These are phyloP conservation scores for Colletotrichum sp. DNA, from an alignment of 2,329 filamentous ascomycete genomes.

Conservation along the genomic window DNA sequence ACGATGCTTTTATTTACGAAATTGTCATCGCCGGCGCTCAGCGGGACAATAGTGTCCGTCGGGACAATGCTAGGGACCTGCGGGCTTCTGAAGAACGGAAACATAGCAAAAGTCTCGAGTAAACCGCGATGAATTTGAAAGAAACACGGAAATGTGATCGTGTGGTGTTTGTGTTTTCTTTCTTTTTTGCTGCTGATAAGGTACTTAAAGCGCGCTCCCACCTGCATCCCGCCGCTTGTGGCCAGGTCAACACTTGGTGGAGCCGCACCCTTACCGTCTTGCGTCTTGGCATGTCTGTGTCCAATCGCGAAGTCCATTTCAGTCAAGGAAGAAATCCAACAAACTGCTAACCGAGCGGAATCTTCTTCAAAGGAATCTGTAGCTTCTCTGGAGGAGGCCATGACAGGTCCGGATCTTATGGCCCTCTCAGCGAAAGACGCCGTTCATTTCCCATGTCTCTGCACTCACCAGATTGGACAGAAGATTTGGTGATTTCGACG, in stretches of 20 bases:
- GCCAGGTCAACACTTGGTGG: not conserved
- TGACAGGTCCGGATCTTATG: not conserved
- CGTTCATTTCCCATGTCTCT: not conserved
- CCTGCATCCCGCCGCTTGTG: not conserved
- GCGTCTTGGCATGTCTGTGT: not conserved
- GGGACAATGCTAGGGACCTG: not conserved
- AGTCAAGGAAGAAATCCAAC: not conserved
- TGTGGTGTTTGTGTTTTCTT: not conserved
- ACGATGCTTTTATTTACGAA: slow-evolving; percentile 25
- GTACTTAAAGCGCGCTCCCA: not conserved
- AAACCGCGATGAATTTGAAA: not conserved
- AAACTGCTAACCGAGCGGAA: not conserved
- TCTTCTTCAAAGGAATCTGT: not conserved
- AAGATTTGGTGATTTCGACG: not conserved
- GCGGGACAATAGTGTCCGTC: slow-evolving; percentile 29
- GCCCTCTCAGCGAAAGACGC: no score
- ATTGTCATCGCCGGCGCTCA: slow-evolving; percentile 34
- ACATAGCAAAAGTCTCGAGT: not conserved
- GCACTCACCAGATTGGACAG: not conserved
- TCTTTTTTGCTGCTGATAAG: not conserved
- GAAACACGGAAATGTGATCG: not conserved
- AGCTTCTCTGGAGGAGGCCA: not conserved
- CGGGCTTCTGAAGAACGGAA: not conserved
- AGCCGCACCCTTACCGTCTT: not conserved
- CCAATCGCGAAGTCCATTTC: not conserved